phyloP scores from a whole-genome alignment of 441 rosid species.

The Aquilaria agallochum region DNA sequence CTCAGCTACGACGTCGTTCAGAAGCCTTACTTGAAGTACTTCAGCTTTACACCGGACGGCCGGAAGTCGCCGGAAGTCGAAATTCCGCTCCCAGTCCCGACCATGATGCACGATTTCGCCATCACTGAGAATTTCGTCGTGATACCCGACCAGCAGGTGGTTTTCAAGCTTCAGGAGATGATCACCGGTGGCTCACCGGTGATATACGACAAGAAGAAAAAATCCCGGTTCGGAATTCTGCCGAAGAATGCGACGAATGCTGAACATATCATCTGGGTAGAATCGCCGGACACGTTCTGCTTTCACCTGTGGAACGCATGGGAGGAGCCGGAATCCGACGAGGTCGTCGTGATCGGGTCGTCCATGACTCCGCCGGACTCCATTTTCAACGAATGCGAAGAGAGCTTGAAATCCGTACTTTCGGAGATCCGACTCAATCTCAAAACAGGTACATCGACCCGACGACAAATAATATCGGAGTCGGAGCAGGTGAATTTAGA shows the following conservation, averaged over 20 bases:
- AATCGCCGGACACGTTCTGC: conserved; percentile 61
- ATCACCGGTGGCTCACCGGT: conserved; percentile 68
- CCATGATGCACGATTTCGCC: conserved; percentile 84
- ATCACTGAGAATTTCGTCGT: conserved; percentile 71
- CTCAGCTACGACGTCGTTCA: conserved; percentile 60
- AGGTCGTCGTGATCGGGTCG: conserved; percentile 72
- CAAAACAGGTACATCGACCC: conserved; percentile 52
- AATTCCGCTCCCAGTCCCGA: conserved; percentile 50
- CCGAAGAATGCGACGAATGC: conserved; percentile 37
- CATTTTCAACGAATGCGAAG: conserved; percentile 69
- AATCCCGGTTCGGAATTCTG: conserved; percentile 56
- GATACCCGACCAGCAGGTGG: conserved; percentile 75
- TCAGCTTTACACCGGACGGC: conserved; percentile 49
- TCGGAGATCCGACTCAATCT: conserved; percentile 64
- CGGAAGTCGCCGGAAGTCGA: conserved; percentile 58
- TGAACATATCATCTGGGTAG: conserved; percentile 54
- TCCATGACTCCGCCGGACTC: conserved; percentile 84
- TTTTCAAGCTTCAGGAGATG: conserved; percentile 77
- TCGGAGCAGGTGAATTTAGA: conserved; percentile 52
- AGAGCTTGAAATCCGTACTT: conserved; percentile 44
- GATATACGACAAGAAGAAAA: conserved; percentile 50
- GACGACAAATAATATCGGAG: conserved; percentile 44
- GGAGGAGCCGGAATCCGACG: conserved; percentile 68
- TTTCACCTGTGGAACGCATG: conserved; percentile 85
- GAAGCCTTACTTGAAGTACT: conserved; percentile 63